Evolutionary conservation across 2,329 filamentous ascomycete species (phyloP), one percentile per base, ranked within the genome.

Genomic region (Xylaria multiplex): DNA sequence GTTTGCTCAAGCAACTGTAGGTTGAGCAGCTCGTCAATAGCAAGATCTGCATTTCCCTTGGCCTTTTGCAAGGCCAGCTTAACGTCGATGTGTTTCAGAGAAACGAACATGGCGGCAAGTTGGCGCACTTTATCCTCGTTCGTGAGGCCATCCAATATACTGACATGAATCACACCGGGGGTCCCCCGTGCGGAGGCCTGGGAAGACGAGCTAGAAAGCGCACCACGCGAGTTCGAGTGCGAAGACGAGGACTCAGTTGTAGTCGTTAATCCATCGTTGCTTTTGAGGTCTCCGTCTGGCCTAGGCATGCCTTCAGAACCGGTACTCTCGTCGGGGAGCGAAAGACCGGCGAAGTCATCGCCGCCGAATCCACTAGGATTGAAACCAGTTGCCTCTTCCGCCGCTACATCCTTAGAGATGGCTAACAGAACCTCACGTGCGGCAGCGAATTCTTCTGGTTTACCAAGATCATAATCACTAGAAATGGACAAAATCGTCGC

Each of bases 11-110:
- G 88, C 74, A 90, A 93, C 22, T 91, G 88, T 14, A 93, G 84
- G 70, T 91, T 96, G 37, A 97, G 84, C 13, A 98, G 81, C 65
- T 93, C 89, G 72, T 97, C 93, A 68, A 96, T 89, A 1, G 93
- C 88, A 14, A 84, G 83, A 64, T 89, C 86, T 45, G 92, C 86
- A 70, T 93, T 87, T 0, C 90, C 87, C 11, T 86, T 83, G 35
- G 84, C 87, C 73, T 92, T 92, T 70, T 86, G 87, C 57, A 97
- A 79, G 0, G 89, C 87, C 68, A 89, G 86, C 48, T 82, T 81
- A 32, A 97, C 84, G 48, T 92, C 90, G 54, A 89, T 87, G 0
- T 81, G 81, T 53, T 89, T 90, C 48, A 94, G 82, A 0, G 84
- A 86, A 0, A 90, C 87, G 72, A 97, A 97, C 77, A 96, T 91